Percentiles rank a stretch among this genome's conserved stretches.
These are phyloP conservation scores for Suillus bovinus DNA, from an alignment of 768 basidiomycete species.

Conservation along the genomic window DNA sequence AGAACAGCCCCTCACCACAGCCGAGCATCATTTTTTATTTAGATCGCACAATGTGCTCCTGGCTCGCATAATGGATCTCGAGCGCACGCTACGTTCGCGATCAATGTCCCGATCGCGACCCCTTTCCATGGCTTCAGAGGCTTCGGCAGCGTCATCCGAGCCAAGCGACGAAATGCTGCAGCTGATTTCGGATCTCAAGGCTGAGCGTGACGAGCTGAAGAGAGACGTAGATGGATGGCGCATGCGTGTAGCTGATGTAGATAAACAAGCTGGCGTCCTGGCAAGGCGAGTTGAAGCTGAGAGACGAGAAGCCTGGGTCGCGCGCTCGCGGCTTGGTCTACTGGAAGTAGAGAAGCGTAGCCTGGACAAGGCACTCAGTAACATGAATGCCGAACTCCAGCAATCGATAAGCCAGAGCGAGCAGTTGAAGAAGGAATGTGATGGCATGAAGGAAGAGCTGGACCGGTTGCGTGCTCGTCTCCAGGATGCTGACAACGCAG, in stretches of 20 bases:
- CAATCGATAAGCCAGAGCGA: slow-evolving; percentile 30
- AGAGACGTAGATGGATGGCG: slow-evolving; percentile 90
- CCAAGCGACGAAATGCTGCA: slow-evolving; percentile 79
- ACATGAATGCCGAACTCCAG: slow-evolving; percentile 31
- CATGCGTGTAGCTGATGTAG: slow-evolving; percentile 70
- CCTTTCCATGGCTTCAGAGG: slow-evolving; percentile 50
- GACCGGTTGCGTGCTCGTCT: slow-evolving; percentile 31
- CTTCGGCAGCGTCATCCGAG: slow-evolving; percentile 39
- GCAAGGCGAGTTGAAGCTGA: slow-evolving; percentile 74
- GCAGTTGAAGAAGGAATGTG: slow-evolving; percentile 27
- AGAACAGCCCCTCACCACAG: slow-evolving; percentile 59
- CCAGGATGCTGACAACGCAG: slow-evolving; percentile 26
- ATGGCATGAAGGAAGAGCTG: slow-evolving; percentile 30
- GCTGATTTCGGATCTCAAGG: slow-evolving; percentile 75
- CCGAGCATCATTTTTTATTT: slow-evolving; percentile 84
- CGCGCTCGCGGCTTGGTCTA: slow-evolving; percentile 68
- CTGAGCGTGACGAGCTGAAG: slow-evolving; percentile 87
- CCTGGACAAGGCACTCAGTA: slow-evolving; percentile 49
- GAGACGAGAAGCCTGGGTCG: slow-evolving; percentile 80
- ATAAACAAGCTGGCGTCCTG: slow-evolving; percentile 66
- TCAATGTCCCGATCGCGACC: slow-evolving; percentile 47
- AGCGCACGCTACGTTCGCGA: slow-evolving; percentile 56
- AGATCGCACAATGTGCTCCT: slow-evolving; percentile 83
- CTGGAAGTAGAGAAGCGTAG: slow-evolving; percentile 67
- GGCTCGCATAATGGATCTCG: slow-evolving; percentile 79